Evolutionary conservation across 495 filamentous ascomycete genomes (phyloP), one percentile per base, ranked within the genome.

Genomic region (Geopyxis carbonaria): DNA sequence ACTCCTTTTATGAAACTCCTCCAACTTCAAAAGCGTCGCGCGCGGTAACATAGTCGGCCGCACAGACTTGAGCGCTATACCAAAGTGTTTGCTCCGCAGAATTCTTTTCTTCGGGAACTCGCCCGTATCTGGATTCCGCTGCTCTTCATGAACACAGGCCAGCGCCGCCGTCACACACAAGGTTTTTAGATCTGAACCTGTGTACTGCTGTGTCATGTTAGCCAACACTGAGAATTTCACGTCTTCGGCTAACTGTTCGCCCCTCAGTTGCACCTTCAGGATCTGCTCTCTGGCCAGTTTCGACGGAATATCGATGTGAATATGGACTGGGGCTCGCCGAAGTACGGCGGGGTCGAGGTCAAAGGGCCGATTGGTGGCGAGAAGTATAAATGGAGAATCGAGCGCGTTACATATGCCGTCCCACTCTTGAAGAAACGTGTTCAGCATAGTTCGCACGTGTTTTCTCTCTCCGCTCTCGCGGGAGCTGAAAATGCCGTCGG

Each of bases 331-430:
- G 6, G 38, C 41, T 0, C 53, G 91, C 27, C 89, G 76, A 44
- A 97, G 66, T 28, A 97, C 67, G 4, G 89, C 89, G 0, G 89
- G 91, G 58, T 97, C 89, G 19, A 97, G 70, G 49, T 94, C 94
- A 56, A 95, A 91, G 31, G 94, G 69, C 55, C 89, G 77, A 60
- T 97, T 97, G 11, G 89, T 97, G 14, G 89, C 89, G 91, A 95
- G 94, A 61, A 97, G 85, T 55, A 97, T 97, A 72, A 97, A 29
- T 95, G 73, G 65, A 94, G 89, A 61, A 95, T 92, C 41, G 89
- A 91, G 5, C 94, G 69, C 59, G 59, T 95, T 89, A n/a, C n/a
- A n/a, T 65, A 97, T 95, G 40, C 89, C 91, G 59, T 97, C 89
- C 31, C 95, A 73, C 59, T 97, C 89, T 59, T 95, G 95, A 43